Evolutionary conservation across 2,329 filamentous ascomycete species (phyloP).

Genomic region (Colletotrichum paranaense): DNA sequence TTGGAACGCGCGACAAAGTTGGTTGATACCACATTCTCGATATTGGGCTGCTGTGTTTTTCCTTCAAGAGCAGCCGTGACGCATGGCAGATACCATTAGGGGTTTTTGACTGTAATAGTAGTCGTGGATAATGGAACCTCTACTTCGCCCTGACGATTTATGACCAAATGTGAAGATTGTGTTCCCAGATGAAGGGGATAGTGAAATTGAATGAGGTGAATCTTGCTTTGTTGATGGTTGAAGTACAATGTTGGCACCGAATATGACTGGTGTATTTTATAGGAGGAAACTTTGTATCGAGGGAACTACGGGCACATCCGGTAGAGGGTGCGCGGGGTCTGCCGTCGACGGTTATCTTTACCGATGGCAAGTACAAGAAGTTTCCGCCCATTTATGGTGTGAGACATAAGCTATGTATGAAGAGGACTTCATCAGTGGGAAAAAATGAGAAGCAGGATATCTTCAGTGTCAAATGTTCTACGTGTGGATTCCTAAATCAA

Average conservation of each 20-base stretch:
- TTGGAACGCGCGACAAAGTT: constrained; percentile 25
- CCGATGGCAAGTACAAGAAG: constrained; percentile 26
- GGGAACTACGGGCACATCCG: too few species aligned
- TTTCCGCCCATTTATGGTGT: background rate
- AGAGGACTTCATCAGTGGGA: too few species aligned
- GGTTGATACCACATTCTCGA: constrained; percentile 34
- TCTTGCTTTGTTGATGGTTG: too few species aligned
- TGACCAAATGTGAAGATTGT: background rate
- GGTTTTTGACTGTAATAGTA: constrained; percentile 33
- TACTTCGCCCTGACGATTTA: constrained; percentile 2
- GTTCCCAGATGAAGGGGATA: background rate
- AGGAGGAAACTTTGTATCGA: too few species aligned
- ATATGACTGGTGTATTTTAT: too few species aligned
- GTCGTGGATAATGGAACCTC: constrained; percentile 31
- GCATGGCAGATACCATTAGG: constrained; percentile 21
- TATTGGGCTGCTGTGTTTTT: constrained; percentile 23
- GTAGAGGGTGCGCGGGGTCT: background rate
- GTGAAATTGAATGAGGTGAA: background rate
- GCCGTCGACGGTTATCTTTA: constrained; percentile 17
- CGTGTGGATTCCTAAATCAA: too few species aligned
- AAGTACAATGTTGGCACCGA: too few species aligned
- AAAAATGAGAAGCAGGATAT: too few species aligned
- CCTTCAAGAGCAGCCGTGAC: constrained; percentile 5
- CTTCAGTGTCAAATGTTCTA: too few species aligned
- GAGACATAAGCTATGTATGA: background rate